phyloP scores from a whole-genome alignment of 306 rosid genomes.

The Sphenostylis stenocarpa region DNA sequence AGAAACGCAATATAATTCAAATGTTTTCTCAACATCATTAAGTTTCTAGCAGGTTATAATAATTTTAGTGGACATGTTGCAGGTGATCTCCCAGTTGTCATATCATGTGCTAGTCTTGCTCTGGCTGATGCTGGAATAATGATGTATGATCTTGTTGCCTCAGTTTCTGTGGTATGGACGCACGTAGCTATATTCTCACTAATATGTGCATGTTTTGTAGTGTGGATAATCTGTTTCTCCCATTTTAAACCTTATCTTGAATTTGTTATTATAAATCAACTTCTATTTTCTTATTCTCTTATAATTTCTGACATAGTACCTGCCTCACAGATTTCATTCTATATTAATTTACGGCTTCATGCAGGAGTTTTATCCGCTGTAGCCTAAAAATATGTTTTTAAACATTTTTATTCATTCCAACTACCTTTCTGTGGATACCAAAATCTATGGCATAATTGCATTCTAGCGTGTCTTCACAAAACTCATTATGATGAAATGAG shows the following conservation, averaged over 20 bases:
- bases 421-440: background rate
- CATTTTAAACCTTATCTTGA: background rate
- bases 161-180: constrained; percentile 93
- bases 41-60: constrained; percentile 19
- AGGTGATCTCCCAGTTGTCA: constrained; percentile 94
- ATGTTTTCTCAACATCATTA: background rate
- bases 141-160: constrained; percentile 91
- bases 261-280: background rate
- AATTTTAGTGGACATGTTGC: constrained; percentile 27
- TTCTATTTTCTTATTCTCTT: background rate
- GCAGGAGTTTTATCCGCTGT: background rate
- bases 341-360: constrained; percentile 12
- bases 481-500: constrained; percentile 6
- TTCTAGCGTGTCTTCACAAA: background rate
- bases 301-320: background rate
- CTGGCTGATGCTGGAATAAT: constrained; percentile 97
- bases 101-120: constrained; percentile 98
- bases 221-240: background rate
- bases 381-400: background rate
- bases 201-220: constrained; percentile 4
- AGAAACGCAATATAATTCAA: background rate
- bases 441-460: constrained; percentile 8
- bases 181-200: background rate
- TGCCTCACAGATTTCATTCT: background rate
- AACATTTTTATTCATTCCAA: background rate